These are phyloP conservation scores for Priceomyces melissophilus DNA, from an alignment of 805 yeast genomes.

Conservation along the genomic window DNA sequence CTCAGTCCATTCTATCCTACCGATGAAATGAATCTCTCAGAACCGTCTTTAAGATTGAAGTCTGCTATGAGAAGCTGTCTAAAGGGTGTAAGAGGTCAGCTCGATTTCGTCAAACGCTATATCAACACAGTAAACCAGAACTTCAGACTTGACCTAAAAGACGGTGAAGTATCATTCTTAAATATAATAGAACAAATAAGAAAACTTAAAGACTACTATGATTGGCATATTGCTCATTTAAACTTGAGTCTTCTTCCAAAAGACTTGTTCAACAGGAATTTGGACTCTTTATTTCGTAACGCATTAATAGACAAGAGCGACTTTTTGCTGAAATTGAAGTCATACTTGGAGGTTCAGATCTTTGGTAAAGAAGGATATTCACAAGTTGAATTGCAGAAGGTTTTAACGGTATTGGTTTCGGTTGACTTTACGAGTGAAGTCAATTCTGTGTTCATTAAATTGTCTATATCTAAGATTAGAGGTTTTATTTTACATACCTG, in stretches of 20 bases:
- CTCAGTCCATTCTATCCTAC: constrained; percentile 26
- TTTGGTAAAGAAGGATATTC: neutral
- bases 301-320: constrained; percentile 10
- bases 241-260: constrained; percentile 17
- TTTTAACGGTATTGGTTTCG: constrained; percentile 14
- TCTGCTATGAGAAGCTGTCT: constrained; percentile 37
- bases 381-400: constrained; percentile 12
- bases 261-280: constrained; percentile 24
- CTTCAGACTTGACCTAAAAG: constrained; percentile 9
- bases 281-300: constrained; percentile 25
- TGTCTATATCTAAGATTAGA: constrained; percentile 36
- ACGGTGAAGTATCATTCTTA: constrained; percentile 1
- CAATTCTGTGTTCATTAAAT: constrained; percentile 28
- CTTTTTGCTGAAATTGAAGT: constrained; percentile 5
- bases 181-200: constrained; percentile 13
- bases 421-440: constrained; percentile 20
- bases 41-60: constrained; percentile 32
- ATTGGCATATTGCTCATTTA: constrained; percentile 18
- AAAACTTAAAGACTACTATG: constrained; percentile 20
- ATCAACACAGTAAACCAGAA: constrained; percentile 26
- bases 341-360: constrained; percentile 5
- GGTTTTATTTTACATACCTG: constrained; percentile 26
- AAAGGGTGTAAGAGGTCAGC: constrained; percentile 29
- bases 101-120: constrained; percentile 30
- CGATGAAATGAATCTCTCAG: constrained; percentile 7